A percentile compares a stretch with the other conserved stretches of the same genome.
Evolutionary conservation across 2,329 filamentous ascomycete genomes (phyloP).

Genomic region (Colletotrichum tanaceti): DNA sequence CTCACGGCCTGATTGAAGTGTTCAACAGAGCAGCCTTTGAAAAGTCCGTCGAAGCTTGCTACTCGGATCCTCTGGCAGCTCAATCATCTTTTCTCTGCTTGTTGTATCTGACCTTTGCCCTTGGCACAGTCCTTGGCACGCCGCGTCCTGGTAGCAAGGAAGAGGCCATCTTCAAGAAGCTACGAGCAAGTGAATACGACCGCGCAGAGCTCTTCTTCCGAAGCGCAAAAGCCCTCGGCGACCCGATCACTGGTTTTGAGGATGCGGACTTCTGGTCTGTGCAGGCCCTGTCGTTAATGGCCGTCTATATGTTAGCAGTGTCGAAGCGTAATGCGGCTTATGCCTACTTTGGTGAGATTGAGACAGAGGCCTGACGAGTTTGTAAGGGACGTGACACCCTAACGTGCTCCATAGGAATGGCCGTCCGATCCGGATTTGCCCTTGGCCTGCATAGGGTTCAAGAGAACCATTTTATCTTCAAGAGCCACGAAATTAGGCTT

Average conservation of each 20-base stretch:
- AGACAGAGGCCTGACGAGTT: not conserved
- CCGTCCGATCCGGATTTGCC: slow-evolving; percentile 71
- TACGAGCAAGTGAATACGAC: slow-evolving; percentile 61
- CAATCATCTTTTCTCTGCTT: slow-evolving; percentile 67
- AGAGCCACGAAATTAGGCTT: slow-evolving; percentile 56
- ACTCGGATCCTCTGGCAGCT: slow-evolving; percentile 62
- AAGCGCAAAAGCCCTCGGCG: slow-evolving; percentile 65
- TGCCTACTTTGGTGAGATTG: slow-evolving; percentile 65
- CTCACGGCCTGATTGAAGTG: slow-evolving; percentile 69
- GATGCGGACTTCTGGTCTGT: slow-evolving; percentile 74
- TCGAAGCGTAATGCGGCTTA: slow-evolving; percentile 73
- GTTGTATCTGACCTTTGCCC: slow-evolving; percentile 71
- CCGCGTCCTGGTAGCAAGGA: slow-evolving; percentile 62
- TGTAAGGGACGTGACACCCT: slow-evolving; percentile 16
- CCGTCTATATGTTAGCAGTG: slow-evolving; percentile 71
- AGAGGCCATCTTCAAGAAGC: slow-evolving; percentile 61
- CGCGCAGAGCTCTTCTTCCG: slow-evolving; percentile 72
- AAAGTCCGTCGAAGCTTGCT: slow-evolving; percentile 62
- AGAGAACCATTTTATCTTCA: slow-evolving; percentile 67
- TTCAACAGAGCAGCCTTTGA: slow-evolving; percentile 66
- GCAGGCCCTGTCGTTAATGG: slow-evolving; percentile 72
- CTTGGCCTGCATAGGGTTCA: slow-evolving; percentile 69
- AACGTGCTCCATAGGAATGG: slow-evolving; percentile 61
- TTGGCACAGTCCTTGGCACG: slow-evolving; percentile 69
- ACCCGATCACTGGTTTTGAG: slow-evolving; percentile 63